Base-by-base conservation (phyloP, 1,284 basidiomycete species). In the Fomitopsis pinicola region DNA sequence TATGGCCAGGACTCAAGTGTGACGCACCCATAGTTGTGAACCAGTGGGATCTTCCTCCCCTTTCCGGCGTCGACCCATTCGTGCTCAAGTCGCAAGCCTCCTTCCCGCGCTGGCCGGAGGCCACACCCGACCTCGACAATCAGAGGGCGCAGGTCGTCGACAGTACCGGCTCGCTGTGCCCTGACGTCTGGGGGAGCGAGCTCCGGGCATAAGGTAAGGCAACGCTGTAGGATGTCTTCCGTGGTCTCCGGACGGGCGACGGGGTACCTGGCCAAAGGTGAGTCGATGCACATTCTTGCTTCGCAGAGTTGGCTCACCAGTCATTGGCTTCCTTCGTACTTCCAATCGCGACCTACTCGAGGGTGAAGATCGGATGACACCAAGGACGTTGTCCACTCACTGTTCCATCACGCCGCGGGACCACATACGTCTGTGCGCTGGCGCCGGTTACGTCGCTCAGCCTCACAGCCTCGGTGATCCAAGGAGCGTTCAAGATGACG, bases 101-200 rank as follows among this genome's bases (percentile, higher is more conserved):
- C 80, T 59, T 77, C 78, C 22, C 82, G 67, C 3, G 74, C 77
- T 5, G 81, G 82, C 15, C 81, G 72, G 59, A 82, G 68, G 0
- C 81, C 82, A 69, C 87, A 88, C 0, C 88, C 89, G 61, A 85
- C 82, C 63, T 88, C 88, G n/a, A 89, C 70, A 33, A 90, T 78
- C 33, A 88, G 75, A 0, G 82, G 73, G 54, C 81, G 76, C 1
- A 93, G 68, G 68, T 93, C 91, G 2, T 87, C 84, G 3, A 87
- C 71, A 0, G 81, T 85, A 1, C 86, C 82, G 36, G 75, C 70
- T 10, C 84, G 79, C 52, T 71, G 66, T 3, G 73, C 75, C 3
- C 82, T 76, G 30, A 84, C 72, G 55, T 80, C 78, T 1, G 86
- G 83, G 3, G 91, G 84, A 2, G 84, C 85, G 14, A 94, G 79